Percentiles rank a stretch among this genome's conserved stretches.
phyloP scores from a whole-genome alignment of 192 early-diverging fungal species.

The Coemansia sp. region DNA sequence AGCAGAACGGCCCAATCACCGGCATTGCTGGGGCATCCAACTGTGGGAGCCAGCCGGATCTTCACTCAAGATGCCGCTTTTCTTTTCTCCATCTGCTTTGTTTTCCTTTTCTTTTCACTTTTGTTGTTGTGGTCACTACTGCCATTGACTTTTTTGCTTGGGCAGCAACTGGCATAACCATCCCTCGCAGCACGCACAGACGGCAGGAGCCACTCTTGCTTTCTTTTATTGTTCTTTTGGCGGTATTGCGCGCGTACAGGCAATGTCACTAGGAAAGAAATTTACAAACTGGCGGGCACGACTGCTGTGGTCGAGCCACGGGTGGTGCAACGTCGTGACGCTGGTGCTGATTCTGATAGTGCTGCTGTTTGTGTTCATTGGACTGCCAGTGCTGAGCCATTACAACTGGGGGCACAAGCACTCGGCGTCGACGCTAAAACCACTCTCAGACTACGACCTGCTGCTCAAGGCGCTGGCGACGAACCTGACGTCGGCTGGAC shows the following conservation, averaged over 20 bases:
- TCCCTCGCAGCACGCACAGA: background rate
- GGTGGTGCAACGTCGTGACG: constrained; percentile 56
- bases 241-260: too few relatives aligned
- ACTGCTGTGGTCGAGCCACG: constrained; percentile 51
- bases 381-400: constrained; percentile 49
- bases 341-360: constrained; percentile 40
- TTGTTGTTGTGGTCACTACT: constrained; percentile 8
- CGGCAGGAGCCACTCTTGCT: too few relatives aligned
- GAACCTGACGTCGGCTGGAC: constrained; percentile 33
- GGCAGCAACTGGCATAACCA: background rate
- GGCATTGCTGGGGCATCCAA: background rate
- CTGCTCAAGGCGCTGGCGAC: constrained; percentile 19
- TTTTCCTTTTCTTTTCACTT: constrained; percentile 3
- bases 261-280: constrained; percentile 36
- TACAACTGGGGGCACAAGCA: constrained; percentile 48
- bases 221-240: too few relatives aligned
- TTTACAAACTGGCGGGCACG: constrained; percentile 39
- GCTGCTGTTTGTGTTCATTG: constrained; percentile 54
- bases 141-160: background rate
- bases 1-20: background rate
- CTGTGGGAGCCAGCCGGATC: background rate
- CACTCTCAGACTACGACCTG: constrained; percentile 46
- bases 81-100: background rate
- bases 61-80: background rate
- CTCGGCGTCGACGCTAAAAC: constrained; percentile 1